A percentile compares a stretch with the other conserved stretches of the same genome.
phyloP scores from a whole-genome alignment of 768 basidiomycete genomes.

The Naganishia onofrii region DNA sequence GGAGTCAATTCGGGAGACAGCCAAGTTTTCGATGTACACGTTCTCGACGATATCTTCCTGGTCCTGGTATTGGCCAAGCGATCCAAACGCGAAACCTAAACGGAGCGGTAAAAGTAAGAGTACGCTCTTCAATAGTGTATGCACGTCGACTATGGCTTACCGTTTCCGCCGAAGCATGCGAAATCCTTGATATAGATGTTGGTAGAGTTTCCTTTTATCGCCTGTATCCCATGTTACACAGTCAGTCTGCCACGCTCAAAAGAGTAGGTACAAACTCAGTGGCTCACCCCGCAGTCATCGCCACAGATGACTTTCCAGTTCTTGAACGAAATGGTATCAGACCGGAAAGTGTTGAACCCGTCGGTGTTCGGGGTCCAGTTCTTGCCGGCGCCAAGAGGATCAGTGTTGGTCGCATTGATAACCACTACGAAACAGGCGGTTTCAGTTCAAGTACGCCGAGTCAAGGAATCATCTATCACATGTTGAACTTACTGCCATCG shows the following conservation, averaged over 20 bases:
- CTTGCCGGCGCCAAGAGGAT: not conserved
- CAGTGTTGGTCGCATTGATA: not conserved
- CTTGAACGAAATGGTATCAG: not conserved
- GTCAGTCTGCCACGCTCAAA: too few relatives aligned
- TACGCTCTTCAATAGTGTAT: not conserved
- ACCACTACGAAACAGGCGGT: not conserved
- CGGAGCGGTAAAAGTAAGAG: not conserved
- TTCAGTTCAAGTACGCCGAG: too few relatives aligned
- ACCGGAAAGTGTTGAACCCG: constrained; percentile 4
- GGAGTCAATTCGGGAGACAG: not conserved
- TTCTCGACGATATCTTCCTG: constrained; percentile 5
- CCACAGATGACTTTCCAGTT: constrained; percentile 7
- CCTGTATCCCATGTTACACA: too few relatives aligned
- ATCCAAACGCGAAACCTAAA: not conserved
- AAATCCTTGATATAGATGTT: not conserved
- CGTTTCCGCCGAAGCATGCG: not conserved
- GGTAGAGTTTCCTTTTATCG: not conserved
- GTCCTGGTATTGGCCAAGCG: not conserved
- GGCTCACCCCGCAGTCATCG: not conserved
- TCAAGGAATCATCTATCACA: too few relatives aligned
- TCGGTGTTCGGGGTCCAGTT: constrained; percentile 4
- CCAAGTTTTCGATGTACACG: not conserved
- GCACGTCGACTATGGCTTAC: not conserved
- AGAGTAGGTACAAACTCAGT: too few relatives aligned
- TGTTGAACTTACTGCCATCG: not conserved